Percentiles rank a stretch among this genome's conserved stretches.
Conservation (phyloP, 495 filamentous ascomycete species). For the Podospora anserina region DNA sequence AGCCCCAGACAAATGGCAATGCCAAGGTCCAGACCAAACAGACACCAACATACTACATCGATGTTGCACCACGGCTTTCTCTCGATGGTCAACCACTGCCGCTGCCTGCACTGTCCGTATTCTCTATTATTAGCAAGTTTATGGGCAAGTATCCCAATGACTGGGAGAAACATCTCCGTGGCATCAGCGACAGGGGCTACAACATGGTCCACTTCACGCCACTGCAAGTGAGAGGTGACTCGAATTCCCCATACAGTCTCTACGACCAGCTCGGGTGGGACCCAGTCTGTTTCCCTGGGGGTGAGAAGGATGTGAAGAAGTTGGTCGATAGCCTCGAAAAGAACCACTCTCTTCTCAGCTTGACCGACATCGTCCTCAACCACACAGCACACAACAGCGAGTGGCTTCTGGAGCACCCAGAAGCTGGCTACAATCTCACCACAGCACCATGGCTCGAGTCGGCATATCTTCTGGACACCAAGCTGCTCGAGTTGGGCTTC, state of each 20-base stretch:
- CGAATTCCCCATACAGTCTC: conserved; percentile 96
- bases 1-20: conserved; percentile 31
- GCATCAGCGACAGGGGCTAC: conserved; percentile 85
- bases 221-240: conserved; percentile 78
- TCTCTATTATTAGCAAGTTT: conserved; percentile 96
- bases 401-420: conserved; percentile 92
- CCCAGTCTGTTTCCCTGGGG: conserved; percentile 73
- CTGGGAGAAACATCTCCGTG: conserved; percentile 84
- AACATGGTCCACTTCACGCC: conserved; percentile 99
- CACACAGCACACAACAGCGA: conserved; percentile 94
- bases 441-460: conserved; percentile 92
- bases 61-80: conserved; percentile 80
- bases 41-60: conserved; percentile 82
- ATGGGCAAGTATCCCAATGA: conserved; percentile 86
- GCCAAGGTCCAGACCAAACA: conserved; percentile 49
- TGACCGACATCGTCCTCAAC: conserved; percentile 98
- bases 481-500: conserved; percentile 71
- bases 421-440: conserved; percentile 90
- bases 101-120: conserved; percentile 81
- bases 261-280: conserved; percentile 91
- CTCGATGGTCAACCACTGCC: conserved; percentile 68
- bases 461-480: conserved; percentile 81
- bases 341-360: conserved; percentile 75
- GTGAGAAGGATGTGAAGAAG: conserved; percentile 75
- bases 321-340: conserved; percentile 80